Evolutionary conservation across 2,329 filamentous ascomycete genomes (phyloP).

Genomic region (Atkinsonella texensis): DNA sequence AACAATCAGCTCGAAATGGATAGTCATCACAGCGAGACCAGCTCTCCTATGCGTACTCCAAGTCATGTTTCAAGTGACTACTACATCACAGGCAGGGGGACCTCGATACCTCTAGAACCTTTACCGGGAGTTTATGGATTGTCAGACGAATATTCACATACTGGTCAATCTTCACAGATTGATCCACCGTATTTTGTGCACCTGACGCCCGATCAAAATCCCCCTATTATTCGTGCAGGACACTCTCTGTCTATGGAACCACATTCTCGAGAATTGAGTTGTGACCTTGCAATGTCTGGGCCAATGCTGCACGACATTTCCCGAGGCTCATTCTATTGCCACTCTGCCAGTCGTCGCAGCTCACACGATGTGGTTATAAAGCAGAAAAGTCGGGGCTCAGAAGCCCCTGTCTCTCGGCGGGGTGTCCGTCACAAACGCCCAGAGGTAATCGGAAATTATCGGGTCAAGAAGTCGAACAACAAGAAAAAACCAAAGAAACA

Average conservation of each 20-base stretch:
- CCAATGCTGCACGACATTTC: conserved; percentile 15
- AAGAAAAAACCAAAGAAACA: conserved; percentile 8
- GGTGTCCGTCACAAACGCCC: conserved; percentile 17
- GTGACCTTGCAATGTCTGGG: conserved; percentile 4
- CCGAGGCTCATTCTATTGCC: conserved; percentile 11
- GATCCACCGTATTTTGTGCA: conserved; percentile 17
- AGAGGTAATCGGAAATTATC: conserved; percentile 9
- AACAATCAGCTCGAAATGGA: conserved; percentile 28
- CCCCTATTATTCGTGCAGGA: conserved; percentile 14
- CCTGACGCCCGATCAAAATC: conserved; percentile 15
- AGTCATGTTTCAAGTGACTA: conserved; percentile 22
- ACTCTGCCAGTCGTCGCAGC: conserved; percentile 12
- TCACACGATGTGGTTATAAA: conserved; percentile 9
- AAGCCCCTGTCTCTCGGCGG: conserved; percentile 12
- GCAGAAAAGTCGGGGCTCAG: background rate
- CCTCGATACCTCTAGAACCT: conserved; percentile 23
- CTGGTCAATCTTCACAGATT: conserved; percentile 13
- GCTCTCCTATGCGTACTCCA: conserved; percentile 34
- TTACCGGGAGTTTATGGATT: conserved; percentile 26
- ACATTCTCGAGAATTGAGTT: conserved; percentile 15
- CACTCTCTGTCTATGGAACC: conserved; percentile 14
- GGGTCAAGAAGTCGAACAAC: conserved; percentile 16
- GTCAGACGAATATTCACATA: conserved; percentile 17
- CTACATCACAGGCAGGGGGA: conserved; percentile 28
- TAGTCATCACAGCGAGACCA: conserved; percentile 28